A percentile compares a stretch with the other conserved stretches of the same genome.
Conservation (phyloP, 805 yeast species). For the Metschnikowia colocasiae region DNA sequence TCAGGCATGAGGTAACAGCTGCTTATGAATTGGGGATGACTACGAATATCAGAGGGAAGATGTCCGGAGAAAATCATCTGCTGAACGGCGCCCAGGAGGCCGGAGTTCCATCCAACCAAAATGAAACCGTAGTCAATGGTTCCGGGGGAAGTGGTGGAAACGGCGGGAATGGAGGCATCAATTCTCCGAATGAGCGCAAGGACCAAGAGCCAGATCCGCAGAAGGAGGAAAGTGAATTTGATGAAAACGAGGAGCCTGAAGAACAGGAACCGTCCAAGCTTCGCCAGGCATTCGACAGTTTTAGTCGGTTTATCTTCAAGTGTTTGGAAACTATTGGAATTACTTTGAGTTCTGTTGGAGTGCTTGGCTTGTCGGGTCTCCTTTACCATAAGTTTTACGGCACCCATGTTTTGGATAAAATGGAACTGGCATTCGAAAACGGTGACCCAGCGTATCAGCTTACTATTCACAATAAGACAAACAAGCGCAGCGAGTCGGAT, state of each 20-base stretch:
- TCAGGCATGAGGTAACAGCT: not conserved
- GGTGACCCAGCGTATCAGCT: slow-evolving; percentile 65
- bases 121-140: not conserved
- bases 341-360: slow-evolving; percentile 63
- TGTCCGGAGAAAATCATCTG: not conserved
- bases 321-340: slow-evolving; percentile 67
- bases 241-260: slow-evolving; percentile 9
- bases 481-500: slow-evolving; percentile 19
- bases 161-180: slow-evolving; percentile 5
- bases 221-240: slow-evolving; percentile 9
- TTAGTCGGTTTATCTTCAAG: slow-evolving; percentile 33
- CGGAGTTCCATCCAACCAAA: not conserved
- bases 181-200: not conserved
- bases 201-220: slow-evolving; percentile 7
- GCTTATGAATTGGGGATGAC: slow-evolving; percentile 1
- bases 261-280: slow-evolving; percentile 16
- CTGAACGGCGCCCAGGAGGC: not conserved
- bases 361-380: slow-evolving; percentile 71
- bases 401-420: slow-evolving; percentile 57
- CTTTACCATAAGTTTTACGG: slow-evolving; percentile 63
- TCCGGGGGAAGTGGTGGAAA: slow-evolving; percentile 4
- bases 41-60: not conserved
- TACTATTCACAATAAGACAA: slow-evolving; percentile 48
- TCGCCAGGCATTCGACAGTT: slow-evolving; percentile 19
- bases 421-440: slow-evolving; percentile 60